Percentiles rank a stretch among this genome's conserved stretches.
These are phyloP conservation scores for Ophiostoma himal-ulmi DNA, from an alignment of 2,329 filamentous ascomycete genomes.

Conservation along the genomic window DNA sequence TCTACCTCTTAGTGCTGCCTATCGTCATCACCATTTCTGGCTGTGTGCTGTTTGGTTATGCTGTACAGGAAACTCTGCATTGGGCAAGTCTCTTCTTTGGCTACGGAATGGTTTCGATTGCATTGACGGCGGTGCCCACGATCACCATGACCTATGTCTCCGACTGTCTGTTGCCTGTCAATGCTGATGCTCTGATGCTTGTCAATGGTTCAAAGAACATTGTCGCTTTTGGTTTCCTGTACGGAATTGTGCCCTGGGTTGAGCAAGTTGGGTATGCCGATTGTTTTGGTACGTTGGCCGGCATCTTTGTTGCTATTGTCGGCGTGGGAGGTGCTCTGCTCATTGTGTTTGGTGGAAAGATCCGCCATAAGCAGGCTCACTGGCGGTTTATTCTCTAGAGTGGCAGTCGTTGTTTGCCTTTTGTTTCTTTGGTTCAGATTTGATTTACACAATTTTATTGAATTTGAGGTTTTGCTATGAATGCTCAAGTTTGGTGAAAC, in stretches of 20 bases:
- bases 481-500: too few species aligned
- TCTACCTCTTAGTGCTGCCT: background rate
- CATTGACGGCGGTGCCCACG: constrained; percentile 39
- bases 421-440: background rate
- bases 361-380: background rate
- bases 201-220: constrained; percentile 40
- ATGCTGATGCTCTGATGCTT: constrained; percentile 32
- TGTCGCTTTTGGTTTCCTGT: constrained; percentile 43
- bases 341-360: background rate
- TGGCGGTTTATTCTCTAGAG: background rate
- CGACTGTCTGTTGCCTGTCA: constrained; percentile 32
- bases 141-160: constrained; percentile 43
- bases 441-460: background rate
- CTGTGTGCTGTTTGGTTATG: background rate
- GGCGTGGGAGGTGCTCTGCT: background rate
- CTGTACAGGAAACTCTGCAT: constrained; percentile 31
- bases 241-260: constrained; percentile 41
- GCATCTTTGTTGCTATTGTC: background rate
- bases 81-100: constrained; percentile 43
- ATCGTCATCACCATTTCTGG: background rate
- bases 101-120: constrained; percentile 42
- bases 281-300: background rate
- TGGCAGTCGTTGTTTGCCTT: background rate
- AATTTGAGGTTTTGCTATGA: background rate
- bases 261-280: background rate